phyloP scores from a whole-genome alignment of 2,329 filamentous ascomycete species.

The Coniochaeta pulveracea region DNA sequence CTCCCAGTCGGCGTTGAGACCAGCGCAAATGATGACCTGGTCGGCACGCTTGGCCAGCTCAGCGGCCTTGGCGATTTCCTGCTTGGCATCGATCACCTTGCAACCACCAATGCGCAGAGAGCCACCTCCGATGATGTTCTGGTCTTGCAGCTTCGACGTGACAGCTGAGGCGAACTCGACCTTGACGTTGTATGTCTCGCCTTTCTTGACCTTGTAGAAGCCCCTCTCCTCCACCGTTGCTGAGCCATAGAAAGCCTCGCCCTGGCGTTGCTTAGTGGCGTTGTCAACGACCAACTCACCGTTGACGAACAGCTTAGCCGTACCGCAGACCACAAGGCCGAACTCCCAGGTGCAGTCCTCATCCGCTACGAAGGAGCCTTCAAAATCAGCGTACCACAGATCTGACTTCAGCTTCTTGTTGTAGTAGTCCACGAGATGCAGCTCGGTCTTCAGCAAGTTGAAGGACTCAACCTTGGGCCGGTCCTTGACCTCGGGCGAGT shows the following conservation, averaged over 20 bases:
- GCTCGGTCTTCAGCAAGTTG: constrained; percentile 35
- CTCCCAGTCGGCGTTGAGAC: constrained; percentile 74
- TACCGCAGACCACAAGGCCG: constrained; percentile 54
- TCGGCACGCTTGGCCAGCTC: constrained; percentile 58
- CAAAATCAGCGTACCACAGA: constrained; percentile 49
- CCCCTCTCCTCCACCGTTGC: constrained; percentile 47
- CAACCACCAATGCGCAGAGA: constrained; percentile 52
- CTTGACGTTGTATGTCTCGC: constrained; percentile 38
- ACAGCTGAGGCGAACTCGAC: constrained; percentile 42
- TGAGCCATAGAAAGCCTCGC: constrained; percentile 46
- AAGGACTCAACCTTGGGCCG: constrained; percentile 40
- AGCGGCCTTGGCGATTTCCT: constrained; percentile 55
- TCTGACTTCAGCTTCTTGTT: constrained; percentile 38
- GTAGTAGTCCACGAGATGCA: constrained; percentile 36
- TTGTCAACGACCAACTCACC: constrained; percentile 54
- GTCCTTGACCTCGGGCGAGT: constrained; percentile 34
- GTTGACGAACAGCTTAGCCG: constrained; percentile 54
- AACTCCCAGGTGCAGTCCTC: constrained; percentile 53
- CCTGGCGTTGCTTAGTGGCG: constrained; percentile 47
- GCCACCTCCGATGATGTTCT: constrained; percentile 43
- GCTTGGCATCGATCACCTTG: constrained; percentile 42
- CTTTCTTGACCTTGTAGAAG: constrained; percentile 36
- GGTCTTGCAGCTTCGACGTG: constrained; percentile 35
- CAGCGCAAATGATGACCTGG: constrained; percentile 67
- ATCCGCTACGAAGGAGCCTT: constrained; percentile 47